Percentiles rank a stretch among this genome's conserved stretches.
These are phyloP conservation scores for Cercis canadensis DNA, from an alignment of 306 rosid species.

Conservation along the genomic window DNA sequence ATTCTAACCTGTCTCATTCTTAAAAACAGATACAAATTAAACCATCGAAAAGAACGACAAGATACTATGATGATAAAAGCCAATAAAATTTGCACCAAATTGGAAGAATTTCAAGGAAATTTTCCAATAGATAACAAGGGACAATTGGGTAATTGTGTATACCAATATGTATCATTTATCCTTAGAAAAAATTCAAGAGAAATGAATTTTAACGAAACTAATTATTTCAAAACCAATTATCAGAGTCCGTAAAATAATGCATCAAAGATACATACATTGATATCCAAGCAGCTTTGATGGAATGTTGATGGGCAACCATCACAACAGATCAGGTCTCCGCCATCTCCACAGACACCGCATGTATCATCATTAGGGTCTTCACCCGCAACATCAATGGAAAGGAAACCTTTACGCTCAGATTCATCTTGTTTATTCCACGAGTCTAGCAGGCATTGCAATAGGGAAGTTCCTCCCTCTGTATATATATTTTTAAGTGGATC, in stretches of 20 bases:
- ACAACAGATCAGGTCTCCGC: constrained; percentile 94
- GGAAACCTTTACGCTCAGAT: constrained; percentile 65
- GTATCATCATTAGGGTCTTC: constrained; percentile 97
- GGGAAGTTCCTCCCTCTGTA: constrained; percentile 67
- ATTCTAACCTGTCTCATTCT: not conserved
- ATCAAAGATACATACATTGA: constrained; percentile 59
- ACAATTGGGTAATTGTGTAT: constrained; percentile 12
- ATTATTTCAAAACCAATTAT: constrained; percentile 18
- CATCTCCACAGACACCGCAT: constrained; percentile 97
- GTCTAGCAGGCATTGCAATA: constrained; percentile 83
- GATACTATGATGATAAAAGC: not conserved
- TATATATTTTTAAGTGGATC: constrained; percentile 68
- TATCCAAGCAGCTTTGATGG: constrained; percentile 88
- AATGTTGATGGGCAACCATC: constrained; percentile 98
- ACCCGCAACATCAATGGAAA: constrained; percentile 69
- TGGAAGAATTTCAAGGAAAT: constrained; percentile 25
- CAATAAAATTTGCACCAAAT: constrained; percentile 16
- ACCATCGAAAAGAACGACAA: constrained; percentile 12
- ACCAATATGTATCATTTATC: constrained; percentile 21
- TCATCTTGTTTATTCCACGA: constrained; percentile 89
- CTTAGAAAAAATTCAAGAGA: constrained; percentile 3
- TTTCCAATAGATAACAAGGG: constrained; percentile 8
- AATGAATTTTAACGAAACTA: constrained; percentile 13
- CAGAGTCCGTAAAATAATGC: constrained; percentile 2
- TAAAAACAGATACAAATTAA: not conserved